These are phyloP conservation scores for Exophiala sp. DNA, from an alignment of 2,329 filamentous ascomycete species.

Conservation along the genomic window DNA sequence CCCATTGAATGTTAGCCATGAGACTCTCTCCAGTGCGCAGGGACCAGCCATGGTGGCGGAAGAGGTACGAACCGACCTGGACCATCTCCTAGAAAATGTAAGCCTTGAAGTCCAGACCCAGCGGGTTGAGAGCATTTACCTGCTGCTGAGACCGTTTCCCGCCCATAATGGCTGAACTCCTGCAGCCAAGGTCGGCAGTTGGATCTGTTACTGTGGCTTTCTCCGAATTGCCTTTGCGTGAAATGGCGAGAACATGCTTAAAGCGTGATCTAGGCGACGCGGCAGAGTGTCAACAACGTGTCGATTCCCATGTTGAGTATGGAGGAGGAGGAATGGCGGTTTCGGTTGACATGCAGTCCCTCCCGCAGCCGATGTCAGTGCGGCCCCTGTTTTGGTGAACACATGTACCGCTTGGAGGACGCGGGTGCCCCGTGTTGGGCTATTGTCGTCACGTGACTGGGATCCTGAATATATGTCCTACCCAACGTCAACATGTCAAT, in stretches of 20 bases:
- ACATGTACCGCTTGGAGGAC: too few relatives aligned
- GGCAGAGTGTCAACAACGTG: neutral
- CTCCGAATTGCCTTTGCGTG: conserved; percentile 21
- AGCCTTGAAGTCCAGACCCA: conserved; percentile 3
- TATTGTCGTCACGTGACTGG: neutral
- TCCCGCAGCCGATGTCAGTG: too few relatives aligned
- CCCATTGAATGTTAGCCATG: conserved; percentile 11
- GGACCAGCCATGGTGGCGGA: conserved; percentile 10
- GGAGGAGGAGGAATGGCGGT: neutral
- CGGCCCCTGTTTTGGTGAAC: too few relatives aligned
- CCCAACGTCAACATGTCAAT: too few relatives aligned
- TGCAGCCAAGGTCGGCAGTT: neutral
- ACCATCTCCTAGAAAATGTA: conserved; percentile 77
- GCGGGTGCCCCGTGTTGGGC: too few relatives aligned
- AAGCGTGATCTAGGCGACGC: neutral
- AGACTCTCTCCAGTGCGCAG: neutral
- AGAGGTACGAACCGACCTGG: conserved; percentile 80
- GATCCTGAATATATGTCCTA: too few relatives aligned
- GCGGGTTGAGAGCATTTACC: conserved; percentile 46
- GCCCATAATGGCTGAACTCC: conserved; percentile 35
- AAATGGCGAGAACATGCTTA: conserved; percentile 24
- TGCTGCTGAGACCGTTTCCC: conserved; percentile 65
- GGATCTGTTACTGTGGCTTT: conserved; percentile 14
- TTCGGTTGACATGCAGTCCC: neutral
- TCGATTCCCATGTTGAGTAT: neutral